phyloP scores from a whole-genome alignment of 345 rosid genomes.

The Toxicodendron radicans region DNA sequence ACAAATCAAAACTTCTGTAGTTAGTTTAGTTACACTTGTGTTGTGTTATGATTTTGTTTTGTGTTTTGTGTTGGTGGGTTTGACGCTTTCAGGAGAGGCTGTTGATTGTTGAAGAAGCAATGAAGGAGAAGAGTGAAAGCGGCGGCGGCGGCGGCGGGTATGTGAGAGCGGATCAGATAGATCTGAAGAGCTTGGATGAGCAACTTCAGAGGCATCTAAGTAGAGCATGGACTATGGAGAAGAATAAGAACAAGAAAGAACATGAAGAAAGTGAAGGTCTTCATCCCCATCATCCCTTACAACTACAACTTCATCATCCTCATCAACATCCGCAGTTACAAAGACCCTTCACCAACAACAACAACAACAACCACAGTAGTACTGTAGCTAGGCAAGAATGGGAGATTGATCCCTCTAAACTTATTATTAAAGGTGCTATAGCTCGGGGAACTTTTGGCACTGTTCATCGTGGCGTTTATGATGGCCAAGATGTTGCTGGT shows the following conservation, averaged over 20 bases:
- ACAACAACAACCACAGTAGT: conserved; percentile 7
- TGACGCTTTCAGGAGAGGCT: too few relatives aligned
- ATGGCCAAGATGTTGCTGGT: conserved; percentile 96
- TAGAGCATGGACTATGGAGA: conserved; percentile 84
- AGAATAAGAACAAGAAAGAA: conserved; percentile 53
- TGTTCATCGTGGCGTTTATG: conserved; percentile 92
- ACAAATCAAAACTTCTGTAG: too few relatives aligned
- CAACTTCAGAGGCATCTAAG: conserved; percentile 87
- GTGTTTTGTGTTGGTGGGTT: too few relatives aligned
- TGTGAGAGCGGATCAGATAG: conserved; percentile 97
- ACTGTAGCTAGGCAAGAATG: conserved; percentile 65
- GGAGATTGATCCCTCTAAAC: conserved; percentile 99
- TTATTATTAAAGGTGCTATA: conserved; percentile 67
- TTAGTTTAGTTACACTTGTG: not conserved
- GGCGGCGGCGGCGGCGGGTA: conserved; percentile 62
- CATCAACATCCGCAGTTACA: conserved; percentile 19
- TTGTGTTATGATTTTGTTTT: not conserved
- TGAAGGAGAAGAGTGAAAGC: conserved; percentile 65
- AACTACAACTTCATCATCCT: not conserved
- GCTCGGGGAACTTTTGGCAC: conserved; percentile 97
- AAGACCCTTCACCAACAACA: conserved; percentile 27
- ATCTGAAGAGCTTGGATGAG: conserved; percentile 91
- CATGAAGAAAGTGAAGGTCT: conserved; percentile 27
- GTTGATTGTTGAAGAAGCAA: conserved; percentile 18
- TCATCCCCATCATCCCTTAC: conserved; percentile 9